Evolutionary conservation across 257 asterid species (phyloP).

Genomic region (Lycium ferocissimum): DNA sequence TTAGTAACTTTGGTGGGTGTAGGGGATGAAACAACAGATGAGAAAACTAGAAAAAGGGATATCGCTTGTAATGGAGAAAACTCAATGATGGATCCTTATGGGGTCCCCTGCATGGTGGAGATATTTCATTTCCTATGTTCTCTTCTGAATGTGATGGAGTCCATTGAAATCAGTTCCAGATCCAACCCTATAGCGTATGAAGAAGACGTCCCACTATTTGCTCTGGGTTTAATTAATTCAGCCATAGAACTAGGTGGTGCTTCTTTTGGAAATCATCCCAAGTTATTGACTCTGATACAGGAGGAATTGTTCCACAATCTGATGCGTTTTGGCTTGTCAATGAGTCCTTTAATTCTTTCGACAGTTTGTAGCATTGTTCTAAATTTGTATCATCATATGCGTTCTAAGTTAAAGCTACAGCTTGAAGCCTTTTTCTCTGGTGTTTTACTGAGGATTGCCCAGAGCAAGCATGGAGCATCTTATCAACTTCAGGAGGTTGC

Average conservation of each 20-base stretch:
- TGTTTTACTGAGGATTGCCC: conserved; percentile 82
- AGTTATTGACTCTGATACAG: conserved; percentile 78
- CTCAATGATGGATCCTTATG: conserved; percentile 79
- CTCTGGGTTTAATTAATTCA: conserved; percentile 87
- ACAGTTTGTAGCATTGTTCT: conserved; percentile 92
- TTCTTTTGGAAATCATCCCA: conserved; percentile 74
- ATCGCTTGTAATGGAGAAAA: conserved; percentile 47
- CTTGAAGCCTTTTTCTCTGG: conserved; percentile 83
- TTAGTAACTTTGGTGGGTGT: conserved; percentile 20
- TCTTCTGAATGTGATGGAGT: conserved; percentile 80
- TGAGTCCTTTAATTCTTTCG: conserved; percentile 95
- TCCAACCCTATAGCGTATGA: conserved; percentile 84
- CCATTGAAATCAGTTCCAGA: conserved; percentile 68
- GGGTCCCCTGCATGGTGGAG: conserved; percentile 93
- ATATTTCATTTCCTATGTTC: conserved; percentile 91
- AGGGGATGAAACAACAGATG: conserved; percentile 41
- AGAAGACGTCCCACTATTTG: conserved; percentile 97
- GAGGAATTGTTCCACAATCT: conserved; percentile 81
- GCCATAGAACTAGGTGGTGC: conserved; percentile 90
- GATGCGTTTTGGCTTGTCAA: conserved; percentile 93
- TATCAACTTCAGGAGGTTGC: conserved; percentile 98
- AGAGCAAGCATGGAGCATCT: conserved; percentile 82
- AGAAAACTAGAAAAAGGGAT: conserved; percentile 40
- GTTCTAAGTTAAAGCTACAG: conserved; percentile 81
- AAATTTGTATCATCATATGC: conserved; percentile 88